These are phyloP conservation scores for Carex littledalei DNA, from an alignment of 176 grass and related monocot species.

Conservation along the genomic window DNA sequence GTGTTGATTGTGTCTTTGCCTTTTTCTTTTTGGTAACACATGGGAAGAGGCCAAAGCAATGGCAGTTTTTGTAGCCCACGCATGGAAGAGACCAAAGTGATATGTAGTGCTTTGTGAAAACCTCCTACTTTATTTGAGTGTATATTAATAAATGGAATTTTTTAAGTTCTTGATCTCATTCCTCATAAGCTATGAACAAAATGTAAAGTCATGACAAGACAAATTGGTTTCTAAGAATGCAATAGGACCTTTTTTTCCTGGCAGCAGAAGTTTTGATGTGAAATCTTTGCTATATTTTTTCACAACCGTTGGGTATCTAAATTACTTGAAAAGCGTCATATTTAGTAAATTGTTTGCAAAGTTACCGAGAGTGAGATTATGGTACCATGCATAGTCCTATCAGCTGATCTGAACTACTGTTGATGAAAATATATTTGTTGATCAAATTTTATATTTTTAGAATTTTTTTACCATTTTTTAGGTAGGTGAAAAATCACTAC, in stretches of 20 bases:
- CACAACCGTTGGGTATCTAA: background rate
- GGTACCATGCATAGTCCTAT: too few relatives aligned
- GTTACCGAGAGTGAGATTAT: background rate
- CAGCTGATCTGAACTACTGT: too few relatives aligned
- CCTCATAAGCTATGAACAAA: background rate
- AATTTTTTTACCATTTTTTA: too few relatives aligned
- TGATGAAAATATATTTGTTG: too few relatives aligned
- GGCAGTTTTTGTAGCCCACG: conserved; percentile 8
- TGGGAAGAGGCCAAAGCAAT: background rate
- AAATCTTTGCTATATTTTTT: background rate
- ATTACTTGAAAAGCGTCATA: background rate
- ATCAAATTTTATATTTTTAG: too few relatives aligned
- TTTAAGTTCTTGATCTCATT: background rate
- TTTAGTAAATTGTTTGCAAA: background rate
- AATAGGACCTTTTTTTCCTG: background rate
- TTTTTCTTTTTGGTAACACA: conserved; percentile 16
- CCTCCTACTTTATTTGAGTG: background rate
- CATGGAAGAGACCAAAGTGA: conserved; percentile 4
- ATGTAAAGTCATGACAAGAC: background rate
- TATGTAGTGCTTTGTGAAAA: conserved; percentile 8
- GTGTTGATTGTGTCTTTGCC: background rate
- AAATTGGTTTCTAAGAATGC: background rate
- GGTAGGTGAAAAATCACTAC: too few relatives aligned
- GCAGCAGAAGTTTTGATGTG: background rate
- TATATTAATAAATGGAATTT: background rate